These are phyloP conservation scores for Xylaria curta DNA, from an alignment of 495 filamentous ascomycete genomes.

Conservation along the genomic window DNA sequence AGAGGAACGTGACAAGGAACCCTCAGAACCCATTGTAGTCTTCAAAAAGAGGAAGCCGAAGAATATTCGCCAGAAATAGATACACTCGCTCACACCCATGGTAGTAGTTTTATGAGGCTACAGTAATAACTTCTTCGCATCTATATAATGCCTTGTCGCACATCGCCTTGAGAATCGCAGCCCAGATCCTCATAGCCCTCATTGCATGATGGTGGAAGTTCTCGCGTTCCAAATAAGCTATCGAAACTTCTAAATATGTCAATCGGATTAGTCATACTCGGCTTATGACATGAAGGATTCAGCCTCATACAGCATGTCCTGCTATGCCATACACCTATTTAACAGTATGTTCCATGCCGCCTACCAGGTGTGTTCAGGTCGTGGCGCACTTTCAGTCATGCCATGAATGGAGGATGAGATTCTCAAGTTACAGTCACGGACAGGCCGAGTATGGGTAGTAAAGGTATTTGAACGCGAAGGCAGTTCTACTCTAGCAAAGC, in stretches of 20 bases:
- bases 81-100: not conserved
- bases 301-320: not conserved
- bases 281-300: not conserved
- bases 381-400: not conserved
- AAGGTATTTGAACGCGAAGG: not conserved
- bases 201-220: not conserved
- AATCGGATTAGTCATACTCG: not conserved
- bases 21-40: constrained; percentile 53
- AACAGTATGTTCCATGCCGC: not conserved
- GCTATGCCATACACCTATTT: not conserved
- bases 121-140: not conserved
- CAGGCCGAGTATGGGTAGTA: not conserved
- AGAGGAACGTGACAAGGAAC: constrained; percentile 45
- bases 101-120: not conserved
- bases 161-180: not conserved
- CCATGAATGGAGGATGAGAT: not conserved
- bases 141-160: not conserved
- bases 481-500: not conserved
- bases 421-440: not conserved
- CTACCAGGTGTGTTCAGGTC: not conserved
- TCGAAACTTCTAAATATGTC: not conserved
- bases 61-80: constrained; percentile 63
- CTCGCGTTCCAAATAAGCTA: not conserved
- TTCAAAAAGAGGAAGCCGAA: constrained; percentile 95
- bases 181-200: not conserved